Evolutionary conservation across 1,139 yeast species (phyloP).

Genomic region (Zygosaccharomyces pseudobailii): DNA sequence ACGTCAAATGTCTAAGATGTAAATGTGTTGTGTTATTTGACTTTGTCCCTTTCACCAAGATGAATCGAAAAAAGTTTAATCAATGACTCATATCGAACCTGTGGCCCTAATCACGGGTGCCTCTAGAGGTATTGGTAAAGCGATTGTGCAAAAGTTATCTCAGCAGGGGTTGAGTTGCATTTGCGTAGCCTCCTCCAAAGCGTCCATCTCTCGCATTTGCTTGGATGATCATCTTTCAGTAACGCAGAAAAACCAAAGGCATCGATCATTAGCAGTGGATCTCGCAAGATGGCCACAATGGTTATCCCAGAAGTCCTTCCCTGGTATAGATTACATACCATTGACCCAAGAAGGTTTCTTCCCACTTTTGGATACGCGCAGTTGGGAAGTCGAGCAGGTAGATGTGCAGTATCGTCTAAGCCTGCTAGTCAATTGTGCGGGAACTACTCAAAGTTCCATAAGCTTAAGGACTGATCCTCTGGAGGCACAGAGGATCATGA

Average conservation of each 20-base stretch:
- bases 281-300: slow-evolving; percentile 36
- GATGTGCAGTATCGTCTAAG: slow-evolving; percentile 15
- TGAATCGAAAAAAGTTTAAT: background rate
- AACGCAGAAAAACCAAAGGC: slow-evolving; percentile 37
- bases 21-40: slow-evolving; percentile 8
- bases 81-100: slow-evolving; percentile 11
- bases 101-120: slow-evolving; percentile 77
- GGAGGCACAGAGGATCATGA: slow-evolving; percentile 47
- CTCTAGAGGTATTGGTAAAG: slow-evolving; percentile 75
- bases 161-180: slow-evolving; percentile 57
- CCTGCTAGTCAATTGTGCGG: slow-evolving; percentile 72
- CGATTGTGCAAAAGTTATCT: slow-evolving; percentile 57
- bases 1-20: slow-evolving; percentile 12
- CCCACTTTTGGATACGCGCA: slow-evolving; percentile 1
- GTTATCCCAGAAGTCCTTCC: slow-evolving; percentile 16
- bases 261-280: slow-evolving; percentile 51
- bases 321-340: slow-evolving; percentile 11
- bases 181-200: slow-evolving; percentile 52
- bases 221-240: slow-evolving; percentile 10
- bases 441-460: slow-evolving; percentile 60
- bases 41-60: background rate
- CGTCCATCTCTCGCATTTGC: slow-evolving; percentile 16
- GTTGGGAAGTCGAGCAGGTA: background rate
- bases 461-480: slow-evolving; percentile 43
- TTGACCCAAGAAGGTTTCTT: slow-evolving; percentile 5